Conservation (phyloP, 495 filamentous ascomycete genomes). For the Neurospora sp. region DNA sequence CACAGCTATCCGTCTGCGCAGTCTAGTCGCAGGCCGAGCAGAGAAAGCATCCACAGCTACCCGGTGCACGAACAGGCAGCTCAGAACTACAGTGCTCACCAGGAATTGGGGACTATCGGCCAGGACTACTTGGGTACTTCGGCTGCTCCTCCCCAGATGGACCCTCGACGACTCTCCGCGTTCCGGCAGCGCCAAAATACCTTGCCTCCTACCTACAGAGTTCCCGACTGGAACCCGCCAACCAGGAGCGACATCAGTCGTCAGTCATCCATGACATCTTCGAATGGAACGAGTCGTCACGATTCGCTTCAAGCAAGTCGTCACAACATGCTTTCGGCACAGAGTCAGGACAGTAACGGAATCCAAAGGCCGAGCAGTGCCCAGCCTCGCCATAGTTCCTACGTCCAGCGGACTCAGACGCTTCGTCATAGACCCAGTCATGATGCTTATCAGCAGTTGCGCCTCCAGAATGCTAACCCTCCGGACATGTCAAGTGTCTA, state of each 20-base stretch:
- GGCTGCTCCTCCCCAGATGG: constrained; percentile 7
- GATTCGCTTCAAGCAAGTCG: constrained; percentile 11
- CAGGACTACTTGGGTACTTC: background rate
- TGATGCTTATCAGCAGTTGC: constrained; percentile 23
- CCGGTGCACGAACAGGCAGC: constrained; percentile 10
- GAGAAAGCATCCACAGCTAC: constrained; percentile 23
- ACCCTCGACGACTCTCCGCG: constrained; percentile 15
- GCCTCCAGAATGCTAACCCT: constrained; percentile 16
- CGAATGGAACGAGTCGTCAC: constrained; percentile 20
- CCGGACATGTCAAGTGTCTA: constrained; percentile 32
- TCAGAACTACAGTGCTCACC: background rate
- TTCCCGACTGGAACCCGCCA: constrained; percentile 22
- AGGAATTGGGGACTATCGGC: constrained; percentile 2
- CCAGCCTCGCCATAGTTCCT: constrained; percentile 14
- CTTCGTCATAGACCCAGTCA: constrained; percentile 33
- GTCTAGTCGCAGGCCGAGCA: constrained; percentile 16
- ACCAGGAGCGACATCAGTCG: constrained; percentile 19
- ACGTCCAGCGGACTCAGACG: constrained; percentile 7
- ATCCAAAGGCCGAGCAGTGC: constrained; percentile 16
- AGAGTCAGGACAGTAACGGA: constrained; percentile 9
- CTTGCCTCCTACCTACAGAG: constrained; percentile 3
- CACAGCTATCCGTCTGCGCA: constrained; percentile 16
- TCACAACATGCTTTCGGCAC: constrained; percentile 7
- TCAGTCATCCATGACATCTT: constrained; percentile 18
- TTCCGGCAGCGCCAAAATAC: constrained; percentile 11